A percentile compares a stretch with the other conserved stretches of the same genome.
These are phyloP conservation scores for Leishmania arabica DNA, from an alignment of 208 protist species.

Conservation along the genomic window DNA sequence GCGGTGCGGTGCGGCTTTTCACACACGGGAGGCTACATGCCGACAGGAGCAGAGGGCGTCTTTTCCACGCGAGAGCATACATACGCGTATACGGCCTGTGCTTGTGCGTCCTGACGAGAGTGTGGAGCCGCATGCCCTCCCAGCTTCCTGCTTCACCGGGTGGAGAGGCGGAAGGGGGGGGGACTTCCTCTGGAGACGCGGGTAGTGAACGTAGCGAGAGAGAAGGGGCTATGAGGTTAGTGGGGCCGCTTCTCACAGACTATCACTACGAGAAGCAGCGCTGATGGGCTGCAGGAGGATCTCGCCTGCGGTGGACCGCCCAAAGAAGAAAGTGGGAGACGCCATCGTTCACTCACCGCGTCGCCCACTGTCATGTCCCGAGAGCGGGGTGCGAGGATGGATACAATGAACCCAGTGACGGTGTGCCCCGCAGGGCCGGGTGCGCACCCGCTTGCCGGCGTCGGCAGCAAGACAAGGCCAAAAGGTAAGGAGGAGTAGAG, in stretches of 20 bases:
- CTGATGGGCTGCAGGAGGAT: not conserved
- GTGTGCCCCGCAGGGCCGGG: no score
- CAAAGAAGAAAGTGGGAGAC: not conserved
- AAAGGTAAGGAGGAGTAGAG: not conserved
- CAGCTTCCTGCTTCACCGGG: not conserved
- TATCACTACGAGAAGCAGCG: not conserved
- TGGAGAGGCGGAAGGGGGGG: not conserved
- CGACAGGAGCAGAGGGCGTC: not conserved
- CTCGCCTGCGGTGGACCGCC: not conserved
- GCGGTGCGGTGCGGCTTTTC: not conserved
- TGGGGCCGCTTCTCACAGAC: not conserved
- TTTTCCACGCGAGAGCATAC: not conserved
- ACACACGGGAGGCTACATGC: not conserved
- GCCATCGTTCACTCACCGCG: not conserved
- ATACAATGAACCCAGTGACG: not conserved
- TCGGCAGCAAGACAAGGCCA: no score
- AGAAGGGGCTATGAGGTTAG: not conserved
- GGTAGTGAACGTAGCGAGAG: not conserved
- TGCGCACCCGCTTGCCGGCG: no score
- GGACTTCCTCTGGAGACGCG: not conserved
- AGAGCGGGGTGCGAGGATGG: not conserved
- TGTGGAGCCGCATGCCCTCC: not conserved
- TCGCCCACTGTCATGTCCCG: not conserved
- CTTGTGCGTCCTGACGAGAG: not conserved
- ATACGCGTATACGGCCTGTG: not conserved